Evolutionary conservation across 305 asterid genomes (phyloP).

Genomic region (Fraxinus velutina): DNA sequence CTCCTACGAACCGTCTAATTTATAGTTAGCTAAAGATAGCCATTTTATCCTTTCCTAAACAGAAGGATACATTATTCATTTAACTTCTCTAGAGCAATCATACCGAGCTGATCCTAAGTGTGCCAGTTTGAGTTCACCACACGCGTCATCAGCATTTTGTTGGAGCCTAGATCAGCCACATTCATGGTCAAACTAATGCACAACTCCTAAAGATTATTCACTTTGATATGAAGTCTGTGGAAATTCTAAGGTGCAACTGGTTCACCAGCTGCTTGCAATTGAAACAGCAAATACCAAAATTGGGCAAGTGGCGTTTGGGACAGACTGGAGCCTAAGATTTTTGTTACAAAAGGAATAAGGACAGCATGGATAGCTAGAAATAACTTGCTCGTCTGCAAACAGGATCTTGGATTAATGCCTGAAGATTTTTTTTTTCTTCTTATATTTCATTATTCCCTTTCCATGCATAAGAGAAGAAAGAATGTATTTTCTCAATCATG

Average conservation of each 20-base stretch:
- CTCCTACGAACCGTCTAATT: neutral
- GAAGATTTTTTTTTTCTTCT: neutral
- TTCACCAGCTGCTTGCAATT: no score
- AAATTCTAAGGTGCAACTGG: neutral
- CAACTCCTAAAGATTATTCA: neutral
- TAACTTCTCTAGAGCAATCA: neutral
- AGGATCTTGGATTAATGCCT: neutral
- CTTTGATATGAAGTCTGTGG: neutral
- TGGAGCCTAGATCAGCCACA: neutral
- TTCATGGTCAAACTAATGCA: neutral
- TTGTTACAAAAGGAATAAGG: no score
- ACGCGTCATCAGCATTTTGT: neutral
- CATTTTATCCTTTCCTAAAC: neutral
- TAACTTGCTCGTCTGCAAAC: neutral
- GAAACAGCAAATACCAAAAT: no score
- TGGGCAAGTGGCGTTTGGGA: no score
- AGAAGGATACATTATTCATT: neutral
- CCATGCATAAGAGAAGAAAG: neutral
- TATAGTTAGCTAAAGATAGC: neutral
- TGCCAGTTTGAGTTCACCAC: neutral
- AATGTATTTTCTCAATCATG: neutral
- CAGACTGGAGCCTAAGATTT: no score
- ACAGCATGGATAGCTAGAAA: neutral
- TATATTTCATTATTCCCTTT: neutral
- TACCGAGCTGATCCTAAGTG: neutral